phyloP scores from a whole-genome alignment of 306 rosid genomes.

The Rubus idaeus region DNA sequence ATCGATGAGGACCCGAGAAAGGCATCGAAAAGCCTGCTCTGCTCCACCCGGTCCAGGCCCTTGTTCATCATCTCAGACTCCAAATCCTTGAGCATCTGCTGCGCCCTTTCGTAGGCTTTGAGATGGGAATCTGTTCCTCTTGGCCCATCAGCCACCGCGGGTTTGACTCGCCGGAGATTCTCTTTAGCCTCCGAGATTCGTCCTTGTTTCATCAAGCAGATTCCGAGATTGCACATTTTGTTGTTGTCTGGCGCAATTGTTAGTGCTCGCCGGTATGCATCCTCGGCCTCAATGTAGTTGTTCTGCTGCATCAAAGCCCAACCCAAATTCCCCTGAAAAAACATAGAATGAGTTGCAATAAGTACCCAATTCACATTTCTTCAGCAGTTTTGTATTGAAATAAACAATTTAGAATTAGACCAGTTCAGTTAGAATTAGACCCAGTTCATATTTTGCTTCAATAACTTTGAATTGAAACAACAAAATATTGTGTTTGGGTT shows the following conservation, averaged over 20 bases:
- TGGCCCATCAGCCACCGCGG: constrained; percentile 88
- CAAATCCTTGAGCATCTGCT: constrained; percentile 93
- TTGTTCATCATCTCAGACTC: constrained; percentile 81
- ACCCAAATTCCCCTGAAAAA: constrained; percentile 79
- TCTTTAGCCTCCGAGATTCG: constrained; percentile 87
- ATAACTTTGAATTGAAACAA: neutral
- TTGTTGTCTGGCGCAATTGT: constrained; percentile 82
- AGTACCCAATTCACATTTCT: neutral
- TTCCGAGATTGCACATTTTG: constrained; percentile 97
- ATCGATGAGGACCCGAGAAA: constrained; percentile 94
- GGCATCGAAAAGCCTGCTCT: constrained; percentile 82
- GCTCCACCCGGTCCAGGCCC: constrained; percentile 79
- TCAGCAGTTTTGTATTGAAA: neutral
- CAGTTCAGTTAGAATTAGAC: neutral
- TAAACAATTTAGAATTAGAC: neutral
- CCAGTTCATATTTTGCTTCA: neutral
- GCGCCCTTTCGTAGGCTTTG: constrained; percentile 98
- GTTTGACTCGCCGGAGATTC: constrained; percentile 71
- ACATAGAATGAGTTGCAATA: neutral
- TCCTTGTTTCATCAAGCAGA: constrained; percentile 98
- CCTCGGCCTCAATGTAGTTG: constrained; percentile 94
- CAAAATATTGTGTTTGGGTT: neutral
- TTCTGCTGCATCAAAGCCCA: constrained; percentile 98
- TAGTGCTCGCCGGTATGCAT: constrained; percentile 84
- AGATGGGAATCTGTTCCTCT: constrained; percentile 97